Percentiles rank a stretch among this genome's conserved stretches.
phyloP scores from a whole-genome alignment of 2,329 filamentous ascomycete genomes.

The Fusarium clavum region DNA sequence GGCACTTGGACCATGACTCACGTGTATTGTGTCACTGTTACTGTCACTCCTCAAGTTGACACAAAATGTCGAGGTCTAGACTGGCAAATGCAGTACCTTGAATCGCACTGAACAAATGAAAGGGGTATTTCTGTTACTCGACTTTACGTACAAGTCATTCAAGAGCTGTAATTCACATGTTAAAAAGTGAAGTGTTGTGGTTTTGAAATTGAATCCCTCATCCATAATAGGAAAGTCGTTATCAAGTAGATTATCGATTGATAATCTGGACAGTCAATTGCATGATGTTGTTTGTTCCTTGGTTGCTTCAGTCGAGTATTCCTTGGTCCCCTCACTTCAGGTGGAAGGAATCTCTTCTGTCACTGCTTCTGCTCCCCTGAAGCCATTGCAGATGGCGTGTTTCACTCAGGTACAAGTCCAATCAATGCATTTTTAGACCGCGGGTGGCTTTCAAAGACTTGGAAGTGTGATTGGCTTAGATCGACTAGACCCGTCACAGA shows the following conservation, averaged over 20 bases:
- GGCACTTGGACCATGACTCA: conserved; percentile 1
- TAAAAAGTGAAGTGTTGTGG: neutral
- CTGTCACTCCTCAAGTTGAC: neutral
- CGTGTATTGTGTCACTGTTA: conserved; percentile 2
- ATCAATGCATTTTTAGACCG: conserved; percentile 28
- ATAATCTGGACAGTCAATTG: conserved; percentile 3
- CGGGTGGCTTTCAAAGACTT: conserved; percentile 38
- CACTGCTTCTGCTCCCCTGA: conserved; percentile 23
- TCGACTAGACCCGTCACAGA: conserved; percentile 27
- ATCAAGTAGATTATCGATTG: neutral
- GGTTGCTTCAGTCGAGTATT: conserved; percentile 13
- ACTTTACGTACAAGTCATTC: conserved; percentile 13
- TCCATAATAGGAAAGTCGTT: conserved; percentile 7
- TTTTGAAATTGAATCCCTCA: neutral
- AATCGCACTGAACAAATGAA: neutral
- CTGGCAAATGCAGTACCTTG: neutral
- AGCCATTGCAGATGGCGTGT: conserved; percentile 36
- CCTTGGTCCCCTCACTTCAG: conserved; percentile 9
- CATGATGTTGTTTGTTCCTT: conserved; percentile 13
- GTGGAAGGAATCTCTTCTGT: conserved; percentile 1
- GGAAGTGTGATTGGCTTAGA: conserved; percentile 31
- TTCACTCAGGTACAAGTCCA: conserved; percentile 43
- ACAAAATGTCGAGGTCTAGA: neutral
- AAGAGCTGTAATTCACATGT: conserved; percentile 2
- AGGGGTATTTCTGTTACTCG: neutral